phyloP scores from a whole-genome alignment of 768 basidiomycete species.

The Lactarius quietus region DNA sequence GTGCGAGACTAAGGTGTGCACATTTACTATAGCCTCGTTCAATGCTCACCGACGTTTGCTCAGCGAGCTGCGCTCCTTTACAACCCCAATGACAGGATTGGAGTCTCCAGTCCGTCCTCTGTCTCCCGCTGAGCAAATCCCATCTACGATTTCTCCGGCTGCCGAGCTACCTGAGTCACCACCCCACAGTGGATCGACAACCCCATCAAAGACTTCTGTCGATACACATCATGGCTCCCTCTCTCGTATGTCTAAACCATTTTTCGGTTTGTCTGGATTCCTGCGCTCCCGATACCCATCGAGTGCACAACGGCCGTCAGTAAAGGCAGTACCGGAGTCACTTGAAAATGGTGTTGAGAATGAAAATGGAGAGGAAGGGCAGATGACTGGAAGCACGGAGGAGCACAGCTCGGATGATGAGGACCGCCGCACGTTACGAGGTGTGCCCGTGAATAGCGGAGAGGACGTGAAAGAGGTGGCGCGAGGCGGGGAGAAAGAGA shows the following conservation, averaged over 20 bases:
- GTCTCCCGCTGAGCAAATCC: neutral
- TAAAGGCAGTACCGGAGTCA: constrained; percentile 27
- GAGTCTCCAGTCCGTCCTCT: constrained; percentile 13
- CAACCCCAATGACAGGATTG: constrained; percentile 11
- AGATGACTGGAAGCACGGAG: constrained; percentile 14
- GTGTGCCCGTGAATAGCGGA: constrained; percentile 32
- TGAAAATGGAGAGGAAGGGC: constrained; percentile 25
- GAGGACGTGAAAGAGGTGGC: constrained; percentile 4
- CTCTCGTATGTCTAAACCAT: constrained; percentile 45
- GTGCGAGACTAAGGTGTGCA: constrained; percentile 46
- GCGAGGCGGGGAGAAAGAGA: constrained; percentile 6
- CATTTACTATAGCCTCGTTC: neutral
- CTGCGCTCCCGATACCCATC: constrained; percentile 60
- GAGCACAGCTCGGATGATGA: constrained; percentile 8
- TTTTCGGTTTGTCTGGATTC: constrained; percentile 49
- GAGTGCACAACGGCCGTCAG: constrained; percentile 31
- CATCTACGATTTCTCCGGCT: constrained; percentile 3
- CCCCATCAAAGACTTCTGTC: constrained; percentile 43
- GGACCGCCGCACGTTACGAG: constrained; percentile 7
- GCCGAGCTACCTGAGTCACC: constrained; percentile 38
- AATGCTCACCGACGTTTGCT: neutral
- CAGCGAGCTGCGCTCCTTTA: constrained; percentile 2
- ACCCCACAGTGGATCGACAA: constrained; percentile 52
- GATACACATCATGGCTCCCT: constrained; percentile 12
- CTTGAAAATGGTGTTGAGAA: constrained; percentile 25